Base-by-base conservation (phyloP, 2,329 filamentous ascomycete genomes). In the Monilinia fructigena region DNA sequence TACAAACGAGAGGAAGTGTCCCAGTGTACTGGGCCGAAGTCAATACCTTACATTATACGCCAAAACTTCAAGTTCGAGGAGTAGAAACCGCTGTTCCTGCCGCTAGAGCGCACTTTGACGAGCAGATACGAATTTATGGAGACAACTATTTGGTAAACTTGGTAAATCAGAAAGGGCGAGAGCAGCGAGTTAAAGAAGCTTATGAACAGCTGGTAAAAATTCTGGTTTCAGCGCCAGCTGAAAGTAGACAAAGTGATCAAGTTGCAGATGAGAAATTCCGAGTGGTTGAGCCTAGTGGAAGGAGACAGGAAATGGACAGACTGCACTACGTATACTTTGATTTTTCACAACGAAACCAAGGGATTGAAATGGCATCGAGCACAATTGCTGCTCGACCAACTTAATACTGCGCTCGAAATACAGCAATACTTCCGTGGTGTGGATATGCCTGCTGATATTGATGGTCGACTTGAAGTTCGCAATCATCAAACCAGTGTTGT, bases 291-390 rank as follows among this genome's bases (percentile, higher is more conserved):
- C 82, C 87, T 28, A 77, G 85, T 55, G 81, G 81, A 67, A 85
- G 70, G 59, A 78, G 48, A 65, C 78, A 90, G 69, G 82, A 88
- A 70, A 91, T 90, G 77, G 93, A 97, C 77, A 89, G 89, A 55
- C 81, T 99, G 55, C 94, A 99, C 80, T 99, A 99, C 78, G 80
- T 98, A 73, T 99, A 98, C 81, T 99, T 99, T 76, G 95, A 99
- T 80, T 99, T 99, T 96, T 78, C 96, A 99, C 81, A 93, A 89
- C 75, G 95, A 99, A 80, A 99, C 96, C 60, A 97, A 97, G 79
- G 94, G 94, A 48, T 83, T 97, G 74, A 88, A 91, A 75, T 97
- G 95, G 91, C 89, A 99, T 77, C 91, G 93, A 59, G 93, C 94
- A 0, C 89, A 94, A 77, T 83, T 96, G 53, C 84, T 99, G 28